Conservation (phyloP, 352 stramenopile species). For the Globisporangium carolinianum region DNA sequence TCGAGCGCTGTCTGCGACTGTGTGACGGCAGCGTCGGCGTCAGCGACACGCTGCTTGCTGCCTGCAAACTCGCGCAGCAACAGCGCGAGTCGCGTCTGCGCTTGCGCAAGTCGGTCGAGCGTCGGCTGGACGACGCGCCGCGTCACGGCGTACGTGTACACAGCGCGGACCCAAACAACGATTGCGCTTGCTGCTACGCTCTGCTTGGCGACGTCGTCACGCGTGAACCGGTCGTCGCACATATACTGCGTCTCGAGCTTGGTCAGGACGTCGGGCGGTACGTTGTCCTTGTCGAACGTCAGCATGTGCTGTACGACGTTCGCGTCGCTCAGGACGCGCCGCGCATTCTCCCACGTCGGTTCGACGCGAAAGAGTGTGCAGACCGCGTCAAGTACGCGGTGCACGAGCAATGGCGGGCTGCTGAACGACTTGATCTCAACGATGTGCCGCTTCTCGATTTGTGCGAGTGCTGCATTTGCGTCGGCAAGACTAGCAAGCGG, state of each 20-base stretch:
- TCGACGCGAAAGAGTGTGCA: conserved; percentile 71
- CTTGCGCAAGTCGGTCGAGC: conserved; percentile 55
- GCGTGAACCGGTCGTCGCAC: conserved; percentile 41
- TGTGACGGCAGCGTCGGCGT: conserved; percentile 30
- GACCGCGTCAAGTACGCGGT: conserved; percentile 63
- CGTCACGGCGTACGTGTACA: conserved; percentile 52
- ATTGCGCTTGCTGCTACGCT: conserved; percentile 73
- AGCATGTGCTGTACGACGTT: conserved; percentile 71
- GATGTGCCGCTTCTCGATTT: conserved; percentile 70
- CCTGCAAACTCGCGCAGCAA: conserved; percentile 64
- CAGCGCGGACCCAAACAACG: conserved; percentile 66
- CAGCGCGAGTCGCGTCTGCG: conserved; percentile 35
- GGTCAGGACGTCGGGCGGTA: conserved; percentile 25
- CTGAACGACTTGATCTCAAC: conserved; percentile 84
- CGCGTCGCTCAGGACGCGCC: conserved; percentile 46
- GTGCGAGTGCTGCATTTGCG: conserved; percentile 45
- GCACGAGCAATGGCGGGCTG: conserved; percentile 57
- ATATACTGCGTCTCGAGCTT: conserved; percentile 49
- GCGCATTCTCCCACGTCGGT: conserved; percentile 65
- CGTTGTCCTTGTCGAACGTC: conserved; percentile 66
- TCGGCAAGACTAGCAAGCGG: conserved; percentile 63
- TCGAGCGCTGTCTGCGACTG: conserved; percentile 22
- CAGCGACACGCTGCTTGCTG: conserved; percentile 48
- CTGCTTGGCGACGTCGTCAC: conserved; percentile 67
- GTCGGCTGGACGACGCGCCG: conserved; percentile 51